Base-by-base conservation (phyloP, 495 filamentous ascomycete species). In the Daldinia decipiens region DNA sequence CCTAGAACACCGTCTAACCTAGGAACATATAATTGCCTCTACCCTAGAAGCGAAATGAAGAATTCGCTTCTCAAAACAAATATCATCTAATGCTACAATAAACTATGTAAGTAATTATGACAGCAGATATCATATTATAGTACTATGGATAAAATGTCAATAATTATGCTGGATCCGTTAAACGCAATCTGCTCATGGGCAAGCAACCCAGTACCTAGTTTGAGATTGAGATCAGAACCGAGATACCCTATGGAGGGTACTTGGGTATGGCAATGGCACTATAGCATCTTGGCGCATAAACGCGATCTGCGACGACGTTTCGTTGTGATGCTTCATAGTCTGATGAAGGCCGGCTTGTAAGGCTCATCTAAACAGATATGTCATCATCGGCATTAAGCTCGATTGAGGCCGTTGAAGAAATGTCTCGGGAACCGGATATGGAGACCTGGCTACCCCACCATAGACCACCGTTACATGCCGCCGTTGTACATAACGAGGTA, bases 401-500 rank as follows among this genome's bases (percentile, higher is more conserved):
- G 27, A 61, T 60, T 19, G 54, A 57, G 55, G 32, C 52, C 51
- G 63, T 36, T 62, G 54, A 38, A 60, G 47, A 32, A 57, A 26
- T 56, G 61, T 73, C 65, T 68, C 61, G 62, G 65, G 60, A 65
- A 45, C 43, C 65, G 70, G 65, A 68, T 61, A 54, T 73, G 61
- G 19, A 58, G 43, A 29, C 43, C 39, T 58, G 40, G 47, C 12
- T 51, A n/a, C 56, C 61, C 61, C 61, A 66, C 70, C 19, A 32
- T 47, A 58, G 51, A 62, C 52, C 34, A 65, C 43, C 40, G 60
- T 72, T 68, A 65, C 70, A 72, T 72, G 51, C 70, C 70, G 70
- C 45, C 24, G 64, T 65, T 61, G 70, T 59, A 72, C 43, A 64
- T 27, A 43, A 40, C 32, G 47, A 19, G 69, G 32, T 24, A 36